Evolutionary conservation across 306 rosid genomes (phyloP).

Genomic region (Hippophae gyantsensis): DNA sequence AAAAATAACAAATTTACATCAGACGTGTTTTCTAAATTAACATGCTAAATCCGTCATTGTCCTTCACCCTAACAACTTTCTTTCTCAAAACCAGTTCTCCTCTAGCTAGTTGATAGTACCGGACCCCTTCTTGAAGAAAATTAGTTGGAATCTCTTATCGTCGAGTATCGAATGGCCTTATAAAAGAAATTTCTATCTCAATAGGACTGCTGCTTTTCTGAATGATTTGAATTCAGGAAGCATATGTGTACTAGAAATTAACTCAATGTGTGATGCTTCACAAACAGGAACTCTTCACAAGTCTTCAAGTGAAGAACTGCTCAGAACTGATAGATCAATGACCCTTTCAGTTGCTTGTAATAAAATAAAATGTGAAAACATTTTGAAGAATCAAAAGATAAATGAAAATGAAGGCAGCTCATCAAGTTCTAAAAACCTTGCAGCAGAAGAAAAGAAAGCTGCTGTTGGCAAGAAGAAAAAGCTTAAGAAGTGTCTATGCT

Average conservation of each 20-base stretch:
- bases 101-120: too few species aligned
- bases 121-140: too few species aligned
- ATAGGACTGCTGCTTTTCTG: too few species aligned
- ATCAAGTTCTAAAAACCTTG: slow-evolving; percentile 6
- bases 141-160: too few species aligned
- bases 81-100: too few species aligned
- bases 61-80: too few species aligned
- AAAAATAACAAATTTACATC: too few species aligned
- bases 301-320: not conserved
- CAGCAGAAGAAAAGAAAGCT: slow-evolving; percentile 9
- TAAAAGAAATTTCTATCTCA: too few species aligned
- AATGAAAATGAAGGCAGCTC: slow-evolving; percentile 17
- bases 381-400: slow-evolving; percentile 7
- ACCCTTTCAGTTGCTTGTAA: not conserved
- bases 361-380: not conserved
- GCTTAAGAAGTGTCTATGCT: slow-evolving; percentile 28
- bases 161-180: too few species aligned
- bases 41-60: too few species aligned
- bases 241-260: not conserved
- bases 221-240: not conserved
- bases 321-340: not conserved
- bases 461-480: slow-evolving; percentile 14
- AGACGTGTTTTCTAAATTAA: too few species aligned
- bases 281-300: slow-evolving; percentile 15
- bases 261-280: not conserved